Percentiles rank a stretch among this genome's conserved stretches.
phyloP scores from a whole-genome alignment of 1,284 basidiomycete genomes.

The Ceratobasidium sp. region DNA sequence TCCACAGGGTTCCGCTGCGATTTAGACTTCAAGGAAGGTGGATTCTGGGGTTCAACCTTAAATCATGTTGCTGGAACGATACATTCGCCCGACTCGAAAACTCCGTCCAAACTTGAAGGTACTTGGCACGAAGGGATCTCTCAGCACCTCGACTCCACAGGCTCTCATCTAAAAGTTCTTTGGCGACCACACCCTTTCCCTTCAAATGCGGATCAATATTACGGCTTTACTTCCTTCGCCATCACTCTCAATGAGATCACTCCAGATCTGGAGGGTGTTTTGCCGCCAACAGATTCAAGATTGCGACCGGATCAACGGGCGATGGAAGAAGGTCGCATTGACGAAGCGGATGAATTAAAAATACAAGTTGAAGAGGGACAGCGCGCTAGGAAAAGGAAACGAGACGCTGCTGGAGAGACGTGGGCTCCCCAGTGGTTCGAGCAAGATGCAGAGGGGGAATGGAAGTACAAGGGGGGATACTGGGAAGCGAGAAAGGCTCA shows the following conservation, averaged over 20 bases:
- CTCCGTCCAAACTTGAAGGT: conserved; percentile 71
- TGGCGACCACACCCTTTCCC: conserved; percentile 81
- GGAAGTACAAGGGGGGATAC: conserved; percentile 81
- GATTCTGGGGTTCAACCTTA: conserved; percentile 77
- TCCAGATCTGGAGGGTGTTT: conserved; percentile 68
- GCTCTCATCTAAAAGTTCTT: conserved; percentile 73
- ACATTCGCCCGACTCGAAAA: conserved; percentile 63
- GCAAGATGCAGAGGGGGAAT: conserved; percentile 63
- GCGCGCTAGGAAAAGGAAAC: conserved; percentile 53
- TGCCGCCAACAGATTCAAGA: conserved; percentile 89
- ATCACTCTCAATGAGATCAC: conserved; percentile 86
- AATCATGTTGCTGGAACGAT: conserved; percentile 78
- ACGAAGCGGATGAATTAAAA: conserved; percentile 82
- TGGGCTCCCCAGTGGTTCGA: conserved; percentile 74
- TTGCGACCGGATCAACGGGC: conserved; percentile 87
- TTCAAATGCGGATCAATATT: conserved; percentile 76
- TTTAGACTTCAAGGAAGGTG: conserved; percentile 84
- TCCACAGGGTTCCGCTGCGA: conserved; percentile 67
- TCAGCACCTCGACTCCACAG: conserved; percentile 66
- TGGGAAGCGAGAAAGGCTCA: conserved; percentile 73
- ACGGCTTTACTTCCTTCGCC: conserved; percentile 84
- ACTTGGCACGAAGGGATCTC: conserved; percentile 85
- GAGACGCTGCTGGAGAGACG: conserved; percentile 74
- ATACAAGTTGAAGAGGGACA: conserved; percentile 71
- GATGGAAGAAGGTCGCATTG: conserved; percentile 82